Percentiles rank a stretch among this genome's conserved stretches.
Evolutionary conservation across 2,329 filamentous ascomycete genomes (phyloP).

Genomic region (Calonectria multiphialidica): DNA sequence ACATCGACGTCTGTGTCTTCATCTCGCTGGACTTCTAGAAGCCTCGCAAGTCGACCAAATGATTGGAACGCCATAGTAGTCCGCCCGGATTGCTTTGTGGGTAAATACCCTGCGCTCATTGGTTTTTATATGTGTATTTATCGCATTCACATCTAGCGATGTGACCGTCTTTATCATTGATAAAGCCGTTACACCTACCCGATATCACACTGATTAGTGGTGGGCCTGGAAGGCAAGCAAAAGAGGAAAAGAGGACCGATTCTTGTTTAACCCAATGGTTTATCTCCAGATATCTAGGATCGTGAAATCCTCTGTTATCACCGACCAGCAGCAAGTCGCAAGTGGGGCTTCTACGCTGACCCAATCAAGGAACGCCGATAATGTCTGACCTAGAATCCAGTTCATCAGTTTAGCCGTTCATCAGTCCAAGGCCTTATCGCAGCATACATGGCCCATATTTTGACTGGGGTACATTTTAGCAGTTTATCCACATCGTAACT

Average conservation of each 20-base stretch:
- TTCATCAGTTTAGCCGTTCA: constrained; percentile 7
- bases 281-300: neutral
- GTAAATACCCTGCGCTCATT: too few species aligned
- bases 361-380: neutral
- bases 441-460: neutral
- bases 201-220: neutral
- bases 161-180: neutral
- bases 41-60: neutral
- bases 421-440: neutral
- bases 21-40: constrained; percentile 39
- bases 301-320: neutral
- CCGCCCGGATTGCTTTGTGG: too few species aligned
- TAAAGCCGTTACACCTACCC: neutral
- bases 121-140: neutral
- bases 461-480: neutral
- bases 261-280: neutral
- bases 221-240: neutral
- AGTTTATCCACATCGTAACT: neutral
- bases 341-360: neutral
- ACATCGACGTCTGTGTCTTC: constrained; percentile 38
- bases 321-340: too few species aligned
- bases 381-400: neutral
- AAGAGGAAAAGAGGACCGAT: neutral
- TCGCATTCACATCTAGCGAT: neutral
- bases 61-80: too few species aligned